A percentile compares a stretch with the other conserved stretches of the same genome.
Evolutionary conservation across 108 stramenopile genomes (phyloP).

Genomic region (Stephanodiscus triporus): DNA sequence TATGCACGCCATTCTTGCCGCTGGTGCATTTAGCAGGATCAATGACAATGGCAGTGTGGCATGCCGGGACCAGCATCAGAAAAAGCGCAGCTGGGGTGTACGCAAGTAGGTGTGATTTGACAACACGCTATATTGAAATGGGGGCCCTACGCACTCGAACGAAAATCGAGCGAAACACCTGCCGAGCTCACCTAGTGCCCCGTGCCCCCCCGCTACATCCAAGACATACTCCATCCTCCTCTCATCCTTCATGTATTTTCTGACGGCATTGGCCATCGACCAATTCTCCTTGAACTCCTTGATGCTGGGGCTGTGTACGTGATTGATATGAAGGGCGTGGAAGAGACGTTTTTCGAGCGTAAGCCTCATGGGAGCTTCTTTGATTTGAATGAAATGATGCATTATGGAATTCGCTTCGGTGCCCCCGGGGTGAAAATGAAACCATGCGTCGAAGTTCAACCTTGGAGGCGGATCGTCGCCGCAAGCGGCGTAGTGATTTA

Average conservation of each 20-base stretch:
- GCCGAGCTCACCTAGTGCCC: conserved; percentile 49
- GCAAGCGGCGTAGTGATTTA: conserved; percentile 37
- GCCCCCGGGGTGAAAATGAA: conserved; percentile 69
- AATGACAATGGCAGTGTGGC: conserved; percentile 56
- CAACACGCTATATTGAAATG: neutral
- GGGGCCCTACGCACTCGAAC: neutral
- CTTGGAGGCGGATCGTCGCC: conserved; percentile 8
- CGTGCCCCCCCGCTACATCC: conserved; percentile 84
- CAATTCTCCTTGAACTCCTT: conserved; percentile 83
- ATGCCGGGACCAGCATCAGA: conserved; percentile 56
- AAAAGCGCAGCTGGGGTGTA: conserved; percentile 77
- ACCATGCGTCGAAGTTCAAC: conserved; percentile 63
- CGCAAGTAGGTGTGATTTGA: neutral
- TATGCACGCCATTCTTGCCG: conserved; percentile 53
- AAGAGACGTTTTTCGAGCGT: conserved; percentile 67
- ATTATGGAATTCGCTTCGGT: conserved; percentile 63
- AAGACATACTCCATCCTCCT: conserved; percentile 54
- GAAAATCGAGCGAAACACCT: neutral
- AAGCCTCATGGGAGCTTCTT: conserved; percentile 9
- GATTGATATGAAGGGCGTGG: conserved; percentile 62
- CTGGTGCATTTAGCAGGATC: conserved; percentile 62
- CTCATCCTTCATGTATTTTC: conserved; percentile 35
- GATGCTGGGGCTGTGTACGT: conserved; percentile 58
- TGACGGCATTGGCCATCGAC: conserved; percentile 69
- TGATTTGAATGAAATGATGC: conserved; percentile 63